These are phyloP conservation scores for Cercospora sesami DNA, from an alignment of 2,329 filamentous ascomycete species.

Conservation along the genomic window DNA sequence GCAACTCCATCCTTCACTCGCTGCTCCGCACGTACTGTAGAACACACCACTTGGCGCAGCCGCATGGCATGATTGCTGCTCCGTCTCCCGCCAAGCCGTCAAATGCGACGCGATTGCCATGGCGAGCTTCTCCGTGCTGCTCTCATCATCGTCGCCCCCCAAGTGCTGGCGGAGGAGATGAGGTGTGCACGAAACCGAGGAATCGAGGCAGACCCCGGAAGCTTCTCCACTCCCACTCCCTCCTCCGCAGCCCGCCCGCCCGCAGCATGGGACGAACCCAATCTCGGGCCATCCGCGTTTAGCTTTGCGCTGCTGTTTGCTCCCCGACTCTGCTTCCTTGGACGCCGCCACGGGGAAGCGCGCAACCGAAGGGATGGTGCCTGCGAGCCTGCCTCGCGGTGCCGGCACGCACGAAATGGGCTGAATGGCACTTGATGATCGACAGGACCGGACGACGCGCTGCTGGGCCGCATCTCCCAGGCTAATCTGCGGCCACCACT, in stretches of 20 bases:
- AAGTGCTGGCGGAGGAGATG: constrained; percentile 1
- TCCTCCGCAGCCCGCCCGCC: constrained; percentile 6
- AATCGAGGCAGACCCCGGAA: background rate
- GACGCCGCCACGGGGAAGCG: constrained; percentile 13
- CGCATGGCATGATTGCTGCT: background rate
- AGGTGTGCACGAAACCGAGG: background rate
- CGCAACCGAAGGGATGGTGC: constrained; percentile 8
- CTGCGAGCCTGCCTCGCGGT: background rate
- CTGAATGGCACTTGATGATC: constrained; percentile 15
- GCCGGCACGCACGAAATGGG: background rate
- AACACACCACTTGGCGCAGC: background rate
- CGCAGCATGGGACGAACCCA: constrained; percentile 6
- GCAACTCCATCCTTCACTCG: background rate
- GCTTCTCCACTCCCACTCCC: background rate
- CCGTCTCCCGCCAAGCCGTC: background rate
- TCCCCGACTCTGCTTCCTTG: constrained; percentile 2
- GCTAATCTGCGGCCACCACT: background rate
- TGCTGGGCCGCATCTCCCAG: background rate
- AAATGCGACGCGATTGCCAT: background rate
- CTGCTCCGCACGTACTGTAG: background rate
- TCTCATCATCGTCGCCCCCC: background rate
- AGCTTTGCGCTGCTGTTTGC: background rate
- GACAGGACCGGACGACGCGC: constrained; percentile 12
- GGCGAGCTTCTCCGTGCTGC: constrained; percentile 11
- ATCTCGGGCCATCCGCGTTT: constrained; percentile 7